phyloP scores from a whole-genome alignment of 2,329 filamentous ascomycete genomes.

The Venturia nashicola region DNA sequence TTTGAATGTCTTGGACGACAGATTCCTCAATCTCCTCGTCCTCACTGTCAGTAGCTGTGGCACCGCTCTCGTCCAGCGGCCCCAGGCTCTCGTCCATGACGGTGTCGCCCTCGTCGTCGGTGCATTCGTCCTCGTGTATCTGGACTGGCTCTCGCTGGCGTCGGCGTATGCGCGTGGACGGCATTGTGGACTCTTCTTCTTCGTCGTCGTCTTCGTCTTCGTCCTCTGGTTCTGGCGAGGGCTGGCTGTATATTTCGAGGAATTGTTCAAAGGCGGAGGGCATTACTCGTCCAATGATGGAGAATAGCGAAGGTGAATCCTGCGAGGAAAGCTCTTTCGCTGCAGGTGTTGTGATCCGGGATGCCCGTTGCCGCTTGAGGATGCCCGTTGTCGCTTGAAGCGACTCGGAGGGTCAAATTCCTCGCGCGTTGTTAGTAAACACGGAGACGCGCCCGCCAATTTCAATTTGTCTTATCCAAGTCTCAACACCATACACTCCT shows the following conservation, averaged over 20 bases:
- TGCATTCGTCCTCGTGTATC: constrained; percentile 5
- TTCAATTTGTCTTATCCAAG: too few relatives aligned
- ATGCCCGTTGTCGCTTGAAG: neutral
- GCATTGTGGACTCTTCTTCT: neutral
- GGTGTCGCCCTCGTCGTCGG: constrained; percentile 23
- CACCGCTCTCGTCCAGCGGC: constrained; percentile 37
- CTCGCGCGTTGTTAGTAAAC: constrained; percentile 1
- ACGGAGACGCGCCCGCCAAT: neutral
- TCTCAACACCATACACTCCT: too few relatives aligned
- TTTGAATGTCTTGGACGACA: constrained; percentile 77
- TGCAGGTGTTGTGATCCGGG: neutral
- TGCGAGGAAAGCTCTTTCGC: neutral
- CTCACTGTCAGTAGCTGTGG: constrained; percentile 27
- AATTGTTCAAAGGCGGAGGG: neutral
- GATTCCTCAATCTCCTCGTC: constrained; percentile 52
- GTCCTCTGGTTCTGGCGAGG: neutral
- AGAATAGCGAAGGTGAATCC: neutral
- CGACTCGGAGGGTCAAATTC: too few relatives aligned
- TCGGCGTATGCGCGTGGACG: neutral
- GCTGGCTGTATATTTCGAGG: neutral
- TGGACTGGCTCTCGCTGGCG: constrained; percentile 3
- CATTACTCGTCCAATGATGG: neutral
- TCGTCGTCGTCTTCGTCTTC: too few relatives aligned
- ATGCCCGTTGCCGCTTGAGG: neutral
- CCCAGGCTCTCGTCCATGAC: constrained; percentile 35